phyloP scores from a whole-genome alignment of 1,139 yeast species.

The Yamadazyma kanchanaburiensis region DNA sequence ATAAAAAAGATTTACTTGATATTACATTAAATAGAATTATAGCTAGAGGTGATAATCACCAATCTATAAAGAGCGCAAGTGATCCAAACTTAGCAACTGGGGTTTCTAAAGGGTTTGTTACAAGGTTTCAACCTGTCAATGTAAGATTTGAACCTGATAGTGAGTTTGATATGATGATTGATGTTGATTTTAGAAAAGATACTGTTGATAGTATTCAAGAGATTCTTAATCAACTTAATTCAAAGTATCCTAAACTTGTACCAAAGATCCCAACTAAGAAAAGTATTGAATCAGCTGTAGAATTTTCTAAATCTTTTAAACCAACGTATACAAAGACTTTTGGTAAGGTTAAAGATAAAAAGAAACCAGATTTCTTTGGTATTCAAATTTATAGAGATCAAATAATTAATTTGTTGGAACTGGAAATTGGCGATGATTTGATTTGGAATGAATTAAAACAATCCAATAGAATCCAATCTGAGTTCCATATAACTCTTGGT shows the following conservation, averaged over 20 bases:
- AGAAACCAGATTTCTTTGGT: slow-evolving; percentile 26
- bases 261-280: slow-evolving; percentile 37
- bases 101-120: slow-evolving; percentile 72
- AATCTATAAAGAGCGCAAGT: slow-evolving; percentile 60
- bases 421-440: slow-evolving; percentile 11
- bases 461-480: slow-evolving; percentile 43
- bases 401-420: slow-evolving; percentile 9
- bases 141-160: slow-evolving; percentile 54
- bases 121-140: slow-evolving; percentile 62
- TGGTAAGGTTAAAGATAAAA: slow-evolving; percentile 13
- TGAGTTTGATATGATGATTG: slow-evolving; percentile 61
- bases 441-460: slow-evolving; percentile 29
- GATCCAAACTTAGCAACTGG: slow-evolving; percentile 45
- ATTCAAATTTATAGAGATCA: slow-evolving; percentile 15
- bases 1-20: slow-evolving; percentile 35
- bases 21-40: slow-evolving; percentile 60
- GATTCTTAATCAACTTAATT: slow-evolving; percentile 29
- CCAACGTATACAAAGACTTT: slow-evolving; percentile 48
- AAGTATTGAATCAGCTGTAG: slow-evolving; percentile 40
- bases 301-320: slow-evolving; percentile 46
- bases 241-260: slow-evolving; percentile 47
- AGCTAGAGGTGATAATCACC: slow-evolving; percentile 85
- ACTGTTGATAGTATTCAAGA: slow-evolving; percentile 50
- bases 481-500: slow-evolving; percentile 76
- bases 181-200: slow-evolving; percentile 43